Evolutionary conservation across 164 flowering plant genomes (phyloP).

Genomic region (Chimonanthus praecox): DNA sequence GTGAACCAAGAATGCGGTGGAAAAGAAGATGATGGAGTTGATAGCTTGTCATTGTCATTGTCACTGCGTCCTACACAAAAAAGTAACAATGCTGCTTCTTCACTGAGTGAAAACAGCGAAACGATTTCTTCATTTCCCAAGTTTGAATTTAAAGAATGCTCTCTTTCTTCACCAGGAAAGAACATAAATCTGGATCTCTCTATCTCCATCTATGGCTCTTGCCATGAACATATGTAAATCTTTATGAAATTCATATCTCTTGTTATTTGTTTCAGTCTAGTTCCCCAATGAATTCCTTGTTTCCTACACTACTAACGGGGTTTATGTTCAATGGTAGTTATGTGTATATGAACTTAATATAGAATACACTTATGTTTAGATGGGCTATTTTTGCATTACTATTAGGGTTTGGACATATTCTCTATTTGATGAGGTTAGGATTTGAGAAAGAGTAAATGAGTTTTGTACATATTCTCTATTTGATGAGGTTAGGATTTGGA

Average conservation of each 20-base stretch:
- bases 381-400: background rate
- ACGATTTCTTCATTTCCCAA: background rate
- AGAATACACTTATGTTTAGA: background rate
- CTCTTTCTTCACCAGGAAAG: background rate
- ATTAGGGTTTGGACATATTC: too few relatives aligned
- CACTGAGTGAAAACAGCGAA: constrained; percentile 3
- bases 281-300: background rate
- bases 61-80: background rate
- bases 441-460: too few relatives aligned
- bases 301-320: too few relatives aligned
- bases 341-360: too few relatives aligned
- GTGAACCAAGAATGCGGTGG: background rate
- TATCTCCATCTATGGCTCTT: background rate
- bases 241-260: too few relatives aligned
- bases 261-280: background rate
- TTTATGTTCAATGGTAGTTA: background rate
- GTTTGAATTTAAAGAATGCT: background rate
- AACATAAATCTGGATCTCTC: background rate
- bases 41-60: background rate
- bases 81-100: background rate
- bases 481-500: too few relatives aligned
- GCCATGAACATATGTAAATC: background rate
- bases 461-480: too few relatives aligned
- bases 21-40: constrained; percentile 5
- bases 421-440: background rate